Evolutionary conservation across 768 basidiomycete species (phyloP).

Genomic region (Lyophyllum decastes): DNA sequence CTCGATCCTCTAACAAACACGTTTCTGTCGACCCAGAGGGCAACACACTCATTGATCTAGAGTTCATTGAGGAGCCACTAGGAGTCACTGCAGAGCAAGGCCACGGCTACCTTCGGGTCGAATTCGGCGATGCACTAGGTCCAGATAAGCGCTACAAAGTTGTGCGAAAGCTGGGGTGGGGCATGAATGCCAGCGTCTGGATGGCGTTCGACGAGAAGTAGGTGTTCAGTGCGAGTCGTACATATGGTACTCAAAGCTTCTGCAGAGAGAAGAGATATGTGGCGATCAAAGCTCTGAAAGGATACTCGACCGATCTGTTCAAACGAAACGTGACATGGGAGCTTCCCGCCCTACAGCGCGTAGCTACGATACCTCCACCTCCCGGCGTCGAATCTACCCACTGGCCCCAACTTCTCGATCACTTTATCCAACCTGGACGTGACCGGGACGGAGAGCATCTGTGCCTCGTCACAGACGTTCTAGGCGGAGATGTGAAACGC

Average conservation of each 20-base stretch:
- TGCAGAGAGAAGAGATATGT: slow-evolving; percentile 25
- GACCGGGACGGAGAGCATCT: slow-evolving; percentile 25
- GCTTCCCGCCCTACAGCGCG: slow-evolving; percentile 18
- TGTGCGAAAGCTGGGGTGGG: slow-evolving; percentile 31
- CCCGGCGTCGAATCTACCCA: slow-evolving; percentile 10
- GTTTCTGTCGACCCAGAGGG: slow-evolving; percentile 10
- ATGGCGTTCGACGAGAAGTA: slow-evolving; percentile 26
- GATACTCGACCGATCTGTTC: slow-evolving; percentile 22
- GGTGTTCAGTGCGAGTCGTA: slow-evolving; percentile 3
- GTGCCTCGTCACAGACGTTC: slow-evolving; percentile 26
- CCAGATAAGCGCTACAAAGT: slow-evolving; percentile 25
- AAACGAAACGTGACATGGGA: slow-evolving; percentile 20
- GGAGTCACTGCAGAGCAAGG: slow-evolving; percentile 9
- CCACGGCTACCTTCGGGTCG: slow-evolving; percentile 25
- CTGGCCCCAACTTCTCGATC: slow-evolving; percentile 19
- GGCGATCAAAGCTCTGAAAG: slow-evolving; percentile 31
- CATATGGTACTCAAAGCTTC: not conserved
- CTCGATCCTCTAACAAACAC: slow-evolving; percentile 12
- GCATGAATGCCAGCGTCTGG: slow-evolving; percentile 31
- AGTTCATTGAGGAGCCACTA: not conserved
- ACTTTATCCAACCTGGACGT: slow-evolving; percentile 25
- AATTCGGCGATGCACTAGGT: slow-evolving; percentile 28
- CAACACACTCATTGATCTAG: not conserved
- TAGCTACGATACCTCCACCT: slow-evolving; percentile 4
- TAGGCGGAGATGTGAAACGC: slow-evolving; percentile 25